phyloP scores from a whole-genome alignment of 305 asterid species.

The Fraxinus sp. region DNA sequence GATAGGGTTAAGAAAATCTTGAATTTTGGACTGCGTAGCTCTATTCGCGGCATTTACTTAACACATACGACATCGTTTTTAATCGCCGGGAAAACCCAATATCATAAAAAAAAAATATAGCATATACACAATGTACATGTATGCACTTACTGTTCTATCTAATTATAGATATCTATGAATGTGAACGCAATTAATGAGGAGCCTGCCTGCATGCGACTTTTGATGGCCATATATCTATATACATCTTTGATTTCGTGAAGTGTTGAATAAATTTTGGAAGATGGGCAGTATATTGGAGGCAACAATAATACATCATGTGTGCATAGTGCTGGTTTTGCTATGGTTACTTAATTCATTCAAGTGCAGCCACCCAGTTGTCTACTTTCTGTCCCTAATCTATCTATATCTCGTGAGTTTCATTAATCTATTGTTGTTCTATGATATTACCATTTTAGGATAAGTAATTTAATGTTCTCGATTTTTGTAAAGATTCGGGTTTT shows the following conservation, averaged over 20 bases:
- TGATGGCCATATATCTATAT: background rate
- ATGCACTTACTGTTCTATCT: background rate
- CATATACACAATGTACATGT: too few species aligned
- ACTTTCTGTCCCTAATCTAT: constrained; percentile 59
- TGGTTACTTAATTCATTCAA: constrained; percentile 70
- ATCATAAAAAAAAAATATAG: background rate
- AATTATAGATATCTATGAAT: background rate
- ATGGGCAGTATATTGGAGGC: constrained; percentile 68
- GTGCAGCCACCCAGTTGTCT: constrained; percentile 60
- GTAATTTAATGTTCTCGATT: background rate
- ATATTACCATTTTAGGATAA: background rate
- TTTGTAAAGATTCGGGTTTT: constrained; percentile 6
- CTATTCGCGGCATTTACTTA: background rate
- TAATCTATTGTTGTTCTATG: background rate
- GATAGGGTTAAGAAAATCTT: background rate
- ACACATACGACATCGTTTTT: background rate
- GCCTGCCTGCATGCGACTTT: background rate
- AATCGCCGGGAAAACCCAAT: background rate
- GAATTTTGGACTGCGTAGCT: background rate
- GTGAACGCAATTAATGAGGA: background rate
- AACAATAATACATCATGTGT: constrained; percentile 77
- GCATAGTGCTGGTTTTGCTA: constrained; percentile 56
- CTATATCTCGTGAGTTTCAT: constrained; percentile 55
- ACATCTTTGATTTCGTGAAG: background rate
- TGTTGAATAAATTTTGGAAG: background rate